Percentiles rank a stretch among this genome's conserved stretches.
phyloP scores from a whole-genome alignment of 2,329 filamentous ascomycete species.

The Penicillium sp. region DNA sequence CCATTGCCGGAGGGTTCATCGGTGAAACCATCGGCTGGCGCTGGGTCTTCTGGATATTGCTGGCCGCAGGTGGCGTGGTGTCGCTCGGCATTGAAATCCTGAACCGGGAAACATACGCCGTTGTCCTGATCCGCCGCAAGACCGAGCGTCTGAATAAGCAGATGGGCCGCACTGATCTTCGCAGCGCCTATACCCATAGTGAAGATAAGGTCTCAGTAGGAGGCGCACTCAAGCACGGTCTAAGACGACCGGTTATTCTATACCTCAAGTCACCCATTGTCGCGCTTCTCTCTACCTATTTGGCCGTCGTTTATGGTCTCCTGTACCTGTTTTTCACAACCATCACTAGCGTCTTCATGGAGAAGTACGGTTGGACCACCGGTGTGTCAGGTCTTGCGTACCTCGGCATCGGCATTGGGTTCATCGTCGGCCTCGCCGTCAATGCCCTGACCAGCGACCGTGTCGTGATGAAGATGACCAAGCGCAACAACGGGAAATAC shows the following conservation, averaged over 20 bases:
- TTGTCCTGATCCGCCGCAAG: slow-evolving; percentile 28
- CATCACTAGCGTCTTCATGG: slow-evolving; percentile 50
- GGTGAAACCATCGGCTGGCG: slow-evolving; percentile 52
- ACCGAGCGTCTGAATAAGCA: slow-evolving; percentile 21
- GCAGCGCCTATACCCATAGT: slow-evolving; percentile 21
- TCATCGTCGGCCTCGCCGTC: slow-evolving; percentile 32
- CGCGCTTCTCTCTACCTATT: slow-evolving; percentile 52
- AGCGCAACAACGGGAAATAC: slow-evolving; percentile 38
- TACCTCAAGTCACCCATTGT: slow-evolving; percentile 55
- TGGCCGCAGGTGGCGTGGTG: slow-evolving; percentile 37
- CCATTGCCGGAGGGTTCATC: slow-evolving; percentile 55
- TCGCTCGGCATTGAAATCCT: slow-evolving; percentile 23
- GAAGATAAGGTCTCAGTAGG: slow-evolving; percentile 1
- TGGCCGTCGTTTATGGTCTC: slow-evolving; percentile 52
- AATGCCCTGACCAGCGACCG: slow-evolving; percentile 35
- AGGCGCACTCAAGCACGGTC: slow-evolving; percentile 3
- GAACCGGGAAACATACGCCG: slow-evolving; percentile 28
- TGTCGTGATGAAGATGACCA: slow-evolving; percentile 26
- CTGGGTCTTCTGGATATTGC: slow-evolving; percentile 53
- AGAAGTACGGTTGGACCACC: slow-evolving; percentile 46
- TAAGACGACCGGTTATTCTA: slow-evolving; percentile 35
- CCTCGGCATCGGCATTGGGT: slow-evolving; percentile 50
- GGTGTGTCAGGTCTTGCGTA: slow-evolving; percentile 48
- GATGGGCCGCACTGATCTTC: slow-evolving; percentile 21
- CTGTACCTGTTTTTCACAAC: slow-evolving; percentile 56